Conservation (phyloP, 768 basidiomycete genomes). For the Phylloporus arenicola region DNA sequence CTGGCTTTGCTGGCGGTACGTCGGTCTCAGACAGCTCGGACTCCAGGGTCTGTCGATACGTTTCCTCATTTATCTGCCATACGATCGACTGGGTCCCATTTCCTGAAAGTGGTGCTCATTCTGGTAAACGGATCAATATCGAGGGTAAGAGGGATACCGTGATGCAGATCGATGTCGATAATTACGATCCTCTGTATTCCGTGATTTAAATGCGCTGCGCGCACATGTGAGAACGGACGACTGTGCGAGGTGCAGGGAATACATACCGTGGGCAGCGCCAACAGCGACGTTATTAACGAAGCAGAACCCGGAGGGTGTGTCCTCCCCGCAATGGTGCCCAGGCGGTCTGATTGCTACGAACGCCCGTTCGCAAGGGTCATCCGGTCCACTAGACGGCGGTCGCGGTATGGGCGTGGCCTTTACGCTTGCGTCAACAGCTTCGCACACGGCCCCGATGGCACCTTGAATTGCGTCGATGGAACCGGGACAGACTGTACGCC, state of each 20-base stretch:
- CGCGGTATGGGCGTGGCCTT: constrained; percentile 17
- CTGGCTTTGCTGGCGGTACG: constrained; percentile 30
- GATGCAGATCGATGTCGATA: constrained; percentile 67
- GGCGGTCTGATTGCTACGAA: constrained; percentile 89
- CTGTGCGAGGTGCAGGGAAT: not conserved
- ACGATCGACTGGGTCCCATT: constrained; percentile 92
- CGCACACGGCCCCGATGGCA: constrained; percentile 77
- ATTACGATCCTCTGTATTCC: constrained; percentile 76
- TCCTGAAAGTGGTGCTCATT: constrained; percentile 42
- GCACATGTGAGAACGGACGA: not conserved
- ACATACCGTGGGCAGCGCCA: constrained; percentile 82
- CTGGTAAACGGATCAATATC: not conserved
- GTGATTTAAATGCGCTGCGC: constrained; percentile 75
- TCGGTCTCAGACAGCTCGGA: constrained; percentile 30
- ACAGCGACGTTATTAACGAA: constrained; percentile 93
- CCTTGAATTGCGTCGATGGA: constrained; percentile 77
- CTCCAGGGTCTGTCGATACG: constrained; percentile 64
- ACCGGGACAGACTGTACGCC: constrained; percentile 60
- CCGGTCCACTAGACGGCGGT: constrained; percentile 1
- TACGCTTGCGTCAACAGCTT: constrained; percentile 75
- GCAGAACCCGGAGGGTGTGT: constrained; percentile 88
- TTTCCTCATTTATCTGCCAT: constrained; percentile 90
- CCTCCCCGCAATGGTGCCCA: constrained; percentile 92
- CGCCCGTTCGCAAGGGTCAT: constrained; percentile 36
- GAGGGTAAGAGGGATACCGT: constrained; percentile 13